Evolutionary conservation across 371 early-diverging fungal species (phyloP), one percentile per base, ranked within the genome.

Genomic region (Mortierella sp.): DNA sequence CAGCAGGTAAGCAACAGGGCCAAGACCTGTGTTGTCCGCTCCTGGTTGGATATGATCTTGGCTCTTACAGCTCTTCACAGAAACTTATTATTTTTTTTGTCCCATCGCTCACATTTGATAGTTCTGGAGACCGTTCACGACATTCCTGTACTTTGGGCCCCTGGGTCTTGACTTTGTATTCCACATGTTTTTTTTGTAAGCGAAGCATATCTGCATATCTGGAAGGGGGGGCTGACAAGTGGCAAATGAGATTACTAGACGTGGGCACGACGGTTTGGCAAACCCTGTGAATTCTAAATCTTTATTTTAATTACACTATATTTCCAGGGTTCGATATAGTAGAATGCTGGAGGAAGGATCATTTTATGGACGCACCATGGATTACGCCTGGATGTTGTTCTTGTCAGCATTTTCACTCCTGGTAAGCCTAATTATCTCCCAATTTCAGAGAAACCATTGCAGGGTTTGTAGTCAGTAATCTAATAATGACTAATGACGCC

Each of bases 341-440:
- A 88, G 97, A 36, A 95, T 95, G 93, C 89, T 98, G 73, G 99
- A 98, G 79, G 97, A 97, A 82, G 97, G 96, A 0, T 96, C 95
- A 65, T 97, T 94, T 84, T 89, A 95, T 58, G 93, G 92, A 53
- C 90, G 95, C 61, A 92, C 95, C 2, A 96, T 96, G 24, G 98
- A 99, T 83, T 98, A 95, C 84, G 86, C 94, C 8, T 97, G 96
- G 96, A 79, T 99, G 41, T 58, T 97, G 58, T 74, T 94, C 36
- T 83, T 94, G 47, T 90, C 93, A 32, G 89, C 89, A 1, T 50
- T 87, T 4, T 64, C 93, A 8, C 80, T 97, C 41, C 77, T 95
- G 58, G 92, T 92, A 72, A 69, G 62, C 11, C 16, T 2, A 38
- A 21, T 45, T 19, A 24, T 21, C 41, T 63, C 38, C 60, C 65